phyloP scores from a whole-genome alignment of 2,329 filamentous ascomycete species.

The Helotiales sp. region DNA sequence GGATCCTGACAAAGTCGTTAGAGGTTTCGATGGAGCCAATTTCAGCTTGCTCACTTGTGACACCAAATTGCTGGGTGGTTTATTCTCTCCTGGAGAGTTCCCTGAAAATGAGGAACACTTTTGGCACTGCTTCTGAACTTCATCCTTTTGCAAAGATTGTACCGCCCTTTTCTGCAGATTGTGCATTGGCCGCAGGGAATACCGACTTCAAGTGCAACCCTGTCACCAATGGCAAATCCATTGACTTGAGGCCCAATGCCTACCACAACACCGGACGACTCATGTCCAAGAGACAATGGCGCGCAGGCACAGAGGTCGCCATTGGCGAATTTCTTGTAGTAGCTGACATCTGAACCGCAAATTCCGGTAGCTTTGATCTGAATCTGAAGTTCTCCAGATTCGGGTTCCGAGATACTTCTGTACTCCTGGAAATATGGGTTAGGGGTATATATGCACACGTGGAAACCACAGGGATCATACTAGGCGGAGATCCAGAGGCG shows the following conservation, averaged over 20 bases:
- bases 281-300: conserved; percentile 65
- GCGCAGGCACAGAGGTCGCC: conserved; percentile 66
- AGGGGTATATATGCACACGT: conserved; percentile 7
- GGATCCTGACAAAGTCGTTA: conserved; percentile 45
- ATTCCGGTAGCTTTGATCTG: conserved; percentile 66
- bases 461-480: conserved; percentile 40
- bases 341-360: conserved; percentile 69
- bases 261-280: conserved; percentile 59
- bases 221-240: conserved; percentile 55
- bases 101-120: conserved; percentile 63
- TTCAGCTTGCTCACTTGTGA: conserved; percentile 50
- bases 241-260: conserved; percentile 53
- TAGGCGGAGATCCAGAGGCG: conserved; percentile 56
- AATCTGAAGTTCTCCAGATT: conserved; percentile 59
- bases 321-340: conserved; percentile 73
- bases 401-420: conserved; percentile 43
- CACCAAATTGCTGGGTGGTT: conserved; percentile 64
- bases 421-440: conserved; percentile 45
- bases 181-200: conserved; percentile 89
- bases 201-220: conserved; percentile 80
- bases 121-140: conserved; percentile 63
- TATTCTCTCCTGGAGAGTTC: conserved; percentile 61
- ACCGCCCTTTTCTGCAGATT: conserved; percentile 83
- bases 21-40: not conserved
- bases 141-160: conserved; percentile 63